Conservation (phyloP, 148 eudicot genomes). For the Fallopia convolvulus region DNA sequence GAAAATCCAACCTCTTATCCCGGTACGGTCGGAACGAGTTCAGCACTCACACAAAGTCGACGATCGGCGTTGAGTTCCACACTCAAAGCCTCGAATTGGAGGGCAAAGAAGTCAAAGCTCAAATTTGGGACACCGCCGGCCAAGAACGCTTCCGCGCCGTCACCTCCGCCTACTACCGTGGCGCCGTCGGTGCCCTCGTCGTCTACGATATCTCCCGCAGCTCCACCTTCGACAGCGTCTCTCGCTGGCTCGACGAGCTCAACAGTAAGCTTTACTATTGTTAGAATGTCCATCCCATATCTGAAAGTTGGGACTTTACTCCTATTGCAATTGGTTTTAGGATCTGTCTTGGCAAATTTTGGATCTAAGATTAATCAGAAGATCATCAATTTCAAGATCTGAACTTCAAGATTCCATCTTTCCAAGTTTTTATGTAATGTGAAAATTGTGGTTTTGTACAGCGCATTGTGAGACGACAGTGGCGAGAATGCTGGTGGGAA, state of each 20-base stretch:
- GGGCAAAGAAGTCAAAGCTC: constrained; percentile 17
- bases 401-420: not conserved
- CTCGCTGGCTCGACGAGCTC: constrained; percentile 60
- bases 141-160: constrained; percentile 47
- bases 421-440: not conserved
- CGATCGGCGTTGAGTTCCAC: constrained; percentile 18
- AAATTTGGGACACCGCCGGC: constrained; percentile 16
- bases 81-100: constrained; percentile 12
- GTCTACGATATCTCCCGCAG: constrained; percentile 52
- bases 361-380: not conserved
- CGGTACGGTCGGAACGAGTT: constrained; percentile 15
- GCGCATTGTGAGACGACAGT: constrained; percentile 75
- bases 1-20: constrained; percentile 19
- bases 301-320: too few species aligned
- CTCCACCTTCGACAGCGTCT: constrained; percentile 49
- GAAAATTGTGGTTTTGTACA: constrained; percentile 14
- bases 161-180: constrained; percentile 67
- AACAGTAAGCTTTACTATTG: constrained; percentile 15
- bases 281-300: too few species aligned
- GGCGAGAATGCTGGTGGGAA: constrained; percentile 62
- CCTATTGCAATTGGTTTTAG: too few species aligned
- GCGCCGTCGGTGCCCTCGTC: constrained; percentile 62
- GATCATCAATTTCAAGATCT: not conserved
- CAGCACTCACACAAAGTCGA: constrained; percentile 11
- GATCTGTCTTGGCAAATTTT: too few species aligned